phyloP scores from a whole-genome alignment of 805 yeast species.

The Ascoidea rubescens region DNA sequence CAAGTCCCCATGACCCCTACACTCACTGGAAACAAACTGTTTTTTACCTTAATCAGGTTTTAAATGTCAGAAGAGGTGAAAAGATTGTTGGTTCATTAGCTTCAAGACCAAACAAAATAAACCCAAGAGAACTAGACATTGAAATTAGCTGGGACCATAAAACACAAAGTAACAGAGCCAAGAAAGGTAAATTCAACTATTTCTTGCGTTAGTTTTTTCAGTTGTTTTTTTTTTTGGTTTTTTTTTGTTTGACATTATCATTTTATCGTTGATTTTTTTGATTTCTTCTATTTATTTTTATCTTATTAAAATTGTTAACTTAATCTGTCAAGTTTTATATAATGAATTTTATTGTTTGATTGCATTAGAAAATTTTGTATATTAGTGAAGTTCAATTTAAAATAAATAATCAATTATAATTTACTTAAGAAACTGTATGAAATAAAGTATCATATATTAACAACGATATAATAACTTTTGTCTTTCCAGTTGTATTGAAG shows the following conservation, averaged over 20 bases:
- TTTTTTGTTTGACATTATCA: not conserved
- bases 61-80: constrained; percentile 70
- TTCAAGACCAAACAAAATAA: constrained; percentile 59
- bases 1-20: constrained; percentile 88
- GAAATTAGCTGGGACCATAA: constrained; percentile 39
- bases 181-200: constrained; percentile 47
- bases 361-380: no score
- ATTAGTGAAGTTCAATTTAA: no score
- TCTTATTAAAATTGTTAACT: no score
- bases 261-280: not conserved
- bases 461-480: no score
- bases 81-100: constrained; percentile 54
- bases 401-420: no score
- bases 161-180: constrained; percentile 35
- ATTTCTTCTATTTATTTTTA: not conserved
- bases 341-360: no score
- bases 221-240: not conserved
- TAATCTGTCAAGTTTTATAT: no score
- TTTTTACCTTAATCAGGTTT: constrained; percentile 73
- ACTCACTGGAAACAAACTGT: constrained; percentile 99
- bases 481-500: no score
- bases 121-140: constrained; percentile 86
- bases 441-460: no score
- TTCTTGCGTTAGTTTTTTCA: constrained; percentile 42
- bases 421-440: no score